Evolutionary conservation across 2,329 filamentous ascomycete genomes (phyloP).

Genomic region (Geosmithia flava): DNA sequence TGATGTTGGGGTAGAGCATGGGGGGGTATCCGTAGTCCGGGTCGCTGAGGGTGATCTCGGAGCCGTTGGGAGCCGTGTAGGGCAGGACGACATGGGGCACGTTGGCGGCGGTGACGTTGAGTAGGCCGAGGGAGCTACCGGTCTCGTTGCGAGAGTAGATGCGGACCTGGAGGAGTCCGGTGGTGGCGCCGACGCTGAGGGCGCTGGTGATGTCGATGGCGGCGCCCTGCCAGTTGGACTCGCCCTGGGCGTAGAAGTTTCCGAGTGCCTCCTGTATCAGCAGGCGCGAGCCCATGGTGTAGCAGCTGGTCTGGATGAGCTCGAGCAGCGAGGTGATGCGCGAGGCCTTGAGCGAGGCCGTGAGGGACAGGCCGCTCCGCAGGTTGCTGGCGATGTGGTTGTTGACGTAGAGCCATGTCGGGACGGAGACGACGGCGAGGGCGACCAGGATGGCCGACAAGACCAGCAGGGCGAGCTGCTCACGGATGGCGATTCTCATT

Average conservation of each 20-base stretch:
- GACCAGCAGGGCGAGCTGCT: constrained; percentile 75
- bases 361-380: constrained; percentile 55
- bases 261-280: constrained; percentile 42
- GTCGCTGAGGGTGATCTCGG: constrained; percentile 48
- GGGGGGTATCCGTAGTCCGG: constrained; percentile 55
- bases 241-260: constrained; percentile 34
- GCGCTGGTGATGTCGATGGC: constrained; percentile 57
- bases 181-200: constrained; percentile 45
- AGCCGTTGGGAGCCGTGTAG: constrained; percentile 44
- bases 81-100: constrained; percentile 47
- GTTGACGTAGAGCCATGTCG: constrained; percentile 53
- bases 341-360: constrained; percentile 76
- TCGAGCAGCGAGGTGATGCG: constrained; percentile 69
- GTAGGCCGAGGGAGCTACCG: constrained; percentile 38
- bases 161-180: constrained; percentile 55
- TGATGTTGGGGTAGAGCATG: constrained; percentile 66
- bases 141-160: constrained; percentile 59
- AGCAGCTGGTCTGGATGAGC: constrained; percentile 63
- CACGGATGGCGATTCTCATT: constrained; percentile 79
- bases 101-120: constrained; percentile 48
- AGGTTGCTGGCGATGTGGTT: constrained; percentile 38
- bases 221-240: constrained; percentile 48
- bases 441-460: constrained; percentile 61
- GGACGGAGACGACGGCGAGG: constrained; percentile 67
- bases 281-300: constrained; percentile 56